Evolutionary conservation across 306 rosid species (phyloP).

Genomic region (Rosa persica): DNA sequence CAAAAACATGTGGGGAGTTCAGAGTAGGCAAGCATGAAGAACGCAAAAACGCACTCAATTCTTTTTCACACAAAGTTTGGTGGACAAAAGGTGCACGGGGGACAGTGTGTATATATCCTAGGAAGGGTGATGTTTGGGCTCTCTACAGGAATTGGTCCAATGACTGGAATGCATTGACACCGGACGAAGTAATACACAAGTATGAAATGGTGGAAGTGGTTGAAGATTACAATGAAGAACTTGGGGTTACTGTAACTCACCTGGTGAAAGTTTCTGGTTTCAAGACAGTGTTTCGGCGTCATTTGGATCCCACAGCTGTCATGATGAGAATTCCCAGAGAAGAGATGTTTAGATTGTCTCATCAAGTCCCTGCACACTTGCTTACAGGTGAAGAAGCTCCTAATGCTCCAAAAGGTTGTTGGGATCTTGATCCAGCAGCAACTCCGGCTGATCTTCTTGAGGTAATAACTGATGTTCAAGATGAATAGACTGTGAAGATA

Average conservation of each 20-base stretch:
- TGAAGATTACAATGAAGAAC: slow-evolving; percentile 55
- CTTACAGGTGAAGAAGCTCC: slow-evolving; percentile 70
- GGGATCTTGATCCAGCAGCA: slow-evolving; percentile 93
- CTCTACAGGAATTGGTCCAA: slow-evolving; percentile 81
- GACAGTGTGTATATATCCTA: slow-evolving; percentile 60
- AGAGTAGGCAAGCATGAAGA: slow-evolving; percentile 51
- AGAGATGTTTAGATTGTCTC: slow-evolving; percentile 80
- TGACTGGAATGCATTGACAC: slow-evolving; percentile 73
- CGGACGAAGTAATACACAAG: slow-evolving; percentile 56
- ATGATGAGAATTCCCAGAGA: slow-evolving; percentile 47
- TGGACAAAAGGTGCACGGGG: slow-evolving; percentile 64
- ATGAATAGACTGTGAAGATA: slow-evolving; percentile 36
- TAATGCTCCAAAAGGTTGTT: slow-evolving; percentile 77
- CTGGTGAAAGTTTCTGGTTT: slow-evolving; percentile 85
- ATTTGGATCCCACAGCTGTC: slow-evolving; percentile 55
- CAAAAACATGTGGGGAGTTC: slow-evolving; percentile 73
- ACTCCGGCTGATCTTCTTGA: slow-evolving; percentile 70
- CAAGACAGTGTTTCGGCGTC: slow-evolving; percentile 67
- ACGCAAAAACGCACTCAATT: slow-evolving; percentile 39
- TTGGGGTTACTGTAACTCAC: slow-evolving; percentile 60
- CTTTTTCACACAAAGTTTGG: slow-evolving; percentile 73
- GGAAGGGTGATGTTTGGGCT: slow-evolving; percentile 92
- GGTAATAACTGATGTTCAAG: slow-evolving; percentile 44
- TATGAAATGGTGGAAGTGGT: slow-evolving; percentile 84
- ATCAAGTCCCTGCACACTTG: slow-evolving; percentile 64